phyloP scores from a whole-genome alignment of 208 protist species.

The Entamoeba nuttalli region DNA sequence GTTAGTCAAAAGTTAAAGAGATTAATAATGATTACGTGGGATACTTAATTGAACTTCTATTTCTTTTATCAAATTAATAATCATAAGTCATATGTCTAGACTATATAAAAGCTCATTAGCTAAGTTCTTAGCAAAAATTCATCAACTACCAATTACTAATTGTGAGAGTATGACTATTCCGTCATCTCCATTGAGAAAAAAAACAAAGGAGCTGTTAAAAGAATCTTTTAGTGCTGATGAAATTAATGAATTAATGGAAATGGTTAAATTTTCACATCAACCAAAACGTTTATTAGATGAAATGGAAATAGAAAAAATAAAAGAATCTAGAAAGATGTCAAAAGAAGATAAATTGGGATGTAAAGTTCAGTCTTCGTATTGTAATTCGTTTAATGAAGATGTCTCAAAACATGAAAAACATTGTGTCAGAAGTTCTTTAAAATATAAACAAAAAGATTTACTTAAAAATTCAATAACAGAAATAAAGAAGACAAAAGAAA shows the following conservation, averaged over 20 bases:
- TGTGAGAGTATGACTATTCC: neutral
- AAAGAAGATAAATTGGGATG: neutral
- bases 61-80: too few species aligned
- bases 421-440: too few species aligned
- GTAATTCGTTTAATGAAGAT: too few species aligned
- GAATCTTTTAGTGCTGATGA: neutral
- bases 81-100: neutral
- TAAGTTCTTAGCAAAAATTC: neutral
- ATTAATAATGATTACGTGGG: too few species aligned
- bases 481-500: too few species aligned
- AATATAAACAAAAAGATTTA: too few species aligned
- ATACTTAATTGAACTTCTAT: too few species aligned
- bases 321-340: neutral
- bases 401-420: too few species aligned
- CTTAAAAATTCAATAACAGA: too few species aligned
- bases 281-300: neutral
- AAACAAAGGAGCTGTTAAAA: neutral
- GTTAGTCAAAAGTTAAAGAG: too few species aligned
- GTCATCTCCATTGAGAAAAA: neutral
- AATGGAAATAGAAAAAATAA: neutral
- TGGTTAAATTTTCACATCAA: neutral
- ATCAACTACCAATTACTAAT: neutral
- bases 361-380: too few species aligned
- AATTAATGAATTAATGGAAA: neutral
- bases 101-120: neutral